These are phyloP conservation scores for Alternaria triticimaculans DNA, from an alignment of 2,329 filamentous ascomycete genomes.

Conservation along the genomic window DNA sequence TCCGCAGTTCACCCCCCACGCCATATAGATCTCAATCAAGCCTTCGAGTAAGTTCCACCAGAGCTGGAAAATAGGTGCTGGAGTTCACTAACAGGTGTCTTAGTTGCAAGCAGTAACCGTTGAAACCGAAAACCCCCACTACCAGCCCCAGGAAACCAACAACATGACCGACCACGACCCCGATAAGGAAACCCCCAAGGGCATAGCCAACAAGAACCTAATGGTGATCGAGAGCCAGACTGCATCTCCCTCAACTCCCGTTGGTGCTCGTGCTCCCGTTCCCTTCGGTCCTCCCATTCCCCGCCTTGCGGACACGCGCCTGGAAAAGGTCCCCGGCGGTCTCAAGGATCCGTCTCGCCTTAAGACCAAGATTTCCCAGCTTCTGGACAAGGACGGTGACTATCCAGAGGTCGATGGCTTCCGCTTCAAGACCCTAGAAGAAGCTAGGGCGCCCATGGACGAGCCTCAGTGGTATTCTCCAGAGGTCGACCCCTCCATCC, in stretches of 20 bases:
- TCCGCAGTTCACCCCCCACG: neutral
- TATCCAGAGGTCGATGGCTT: neutral
- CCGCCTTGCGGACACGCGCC: neutral
- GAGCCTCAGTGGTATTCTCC: conserved; percentile 10
- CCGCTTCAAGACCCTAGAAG: conserved; percentile 11
- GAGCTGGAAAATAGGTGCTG: neutral
- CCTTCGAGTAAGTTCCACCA: neutral
- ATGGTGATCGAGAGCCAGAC: neutral
- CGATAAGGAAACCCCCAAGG: neutral
- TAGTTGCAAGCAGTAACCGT: neutral
- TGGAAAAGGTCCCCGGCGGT: neutral
- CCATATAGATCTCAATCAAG: neutral
- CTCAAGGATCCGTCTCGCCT: conserved; percentile 1
- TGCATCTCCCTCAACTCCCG: neutral
- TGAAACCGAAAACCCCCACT: neutral
- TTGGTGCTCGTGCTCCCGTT: neutral
- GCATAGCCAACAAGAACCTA: neutral
- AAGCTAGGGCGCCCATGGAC: conserved; percentile 6
- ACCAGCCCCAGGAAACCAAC: too few relatives aligned
- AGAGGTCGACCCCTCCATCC: conserved; percentile 9
- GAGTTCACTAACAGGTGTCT: neutral
- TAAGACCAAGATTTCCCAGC: conserved; percentile 3
- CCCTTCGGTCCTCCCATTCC: neutral
- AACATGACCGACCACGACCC: conserved; percentile 5
- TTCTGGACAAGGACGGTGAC: conserved; percentile 2